Evolutionary conservation across 768 basidiomycete genomes (phyloP).

Genomic region (Lactifluus hygrophoroides): DNA sequence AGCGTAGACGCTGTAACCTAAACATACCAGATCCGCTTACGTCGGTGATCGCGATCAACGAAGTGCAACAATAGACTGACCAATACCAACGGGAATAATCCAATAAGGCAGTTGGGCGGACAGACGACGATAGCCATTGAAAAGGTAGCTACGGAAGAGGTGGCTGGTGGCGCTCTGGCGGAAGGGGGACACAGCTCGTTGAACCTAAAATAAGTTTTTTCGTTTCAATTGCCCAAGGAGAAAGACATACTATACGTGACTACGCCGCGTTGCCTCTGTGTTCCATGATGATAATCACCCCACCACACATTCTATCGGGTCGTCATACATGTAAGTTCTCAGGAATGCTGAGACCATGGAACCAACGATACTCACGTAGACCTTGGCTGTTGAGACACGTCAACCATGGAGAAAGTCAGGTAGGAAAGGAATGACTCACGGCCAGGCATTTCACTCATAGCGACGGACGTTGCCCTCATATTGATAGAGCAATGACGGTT

Average conservation of each 20-base stretch:
- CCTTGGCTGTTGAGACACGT: constrained; percentile 44
- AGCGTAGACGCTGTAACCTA: constrained; percentile 69
- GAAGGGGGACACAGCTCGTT: constrained; percentile 67
- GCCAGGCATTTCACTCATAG: constrained; percentile 70
- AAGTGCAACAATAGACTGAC: constrained; percentile 37
- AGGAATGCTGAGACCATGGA: background rate
- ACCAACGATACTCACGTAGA: constrained; percentile 56
- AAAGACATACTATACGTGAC: constrained; percentile 61
- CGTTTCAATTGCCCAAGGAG: background rate
- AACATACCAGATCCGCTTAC: background rate
- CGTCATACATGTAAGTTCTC: background rate
- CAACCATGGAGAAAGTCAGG: background rate
- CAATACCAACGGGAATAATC: constrained; percentile 59
- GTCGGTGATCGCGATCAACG: background rate
- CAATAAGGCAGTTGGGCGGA: constrained; percentile 68
- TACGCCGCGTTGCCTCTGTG: constrained; percentile 60
- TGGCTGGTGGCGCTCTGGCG: constrained; percentile 62
- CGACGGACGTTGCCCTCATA: constrained; percentile 31
- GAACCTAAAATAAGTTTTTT: too few species aligned
- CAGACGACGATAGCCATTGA: constrained; percentile 74
- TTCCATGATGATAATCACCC: constrained; percentile 60
- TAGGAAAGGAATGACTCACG: constrained; percentile 38
- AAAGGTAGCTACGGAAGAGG: constrained; percentile 61
- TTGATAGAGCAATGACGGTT: background rate
- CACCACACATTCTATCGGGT: constrained; percentile 72